Conservation (phyloP, 805 yeast species). For the Saccharomycopsis vini region DNA sequence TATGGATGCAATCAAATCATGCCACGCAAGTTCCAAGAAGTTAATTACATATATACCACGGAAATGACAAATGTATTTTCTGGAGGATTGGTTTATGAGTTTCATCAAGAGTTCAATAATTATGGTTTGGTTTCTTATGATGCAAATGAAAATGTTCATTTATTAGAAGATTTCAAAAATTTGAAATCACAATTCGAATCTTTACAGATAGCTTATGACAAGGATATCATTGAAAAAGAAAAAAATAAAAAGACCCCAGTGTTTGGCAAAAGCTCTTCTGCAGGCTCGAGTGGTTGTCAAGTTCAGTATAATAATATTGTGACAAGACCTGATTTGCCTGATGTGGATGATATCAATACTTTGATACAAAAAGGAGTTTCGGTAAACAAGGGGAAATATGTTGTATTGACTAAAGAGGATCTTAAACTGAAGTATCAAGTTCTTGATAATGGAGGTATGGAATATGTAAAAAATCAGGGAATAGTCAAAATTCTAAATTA, state of each 20-base stretch:
- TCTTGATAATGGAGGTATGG: too few relatives aligned
- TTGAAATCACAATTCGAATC: slow-evolving; percentile 38
- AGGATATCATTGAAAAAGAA: slow-evolving; percentile 21
- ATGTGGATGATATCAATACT: slow-evolving; percentile 28
- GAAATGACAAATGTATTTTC: slow-evolving; percentile 71
- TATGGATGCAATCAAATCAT: slow-evolving; percentile 80
- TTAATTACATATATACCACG: slow-evolving; percentile 55
- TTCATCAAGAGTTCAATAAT: slow-evolving; percentile 66
- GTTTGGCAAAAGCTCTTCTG: neutral
- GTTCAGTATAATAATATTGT: slow-evolving; percentile 28
- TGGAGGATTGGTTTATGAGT: slow-evolving; percentile 83
- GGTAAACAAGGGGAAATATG: slow-evolving; percentile 39
- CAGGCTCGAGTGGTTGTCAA: slow-evolving; percentile 26
- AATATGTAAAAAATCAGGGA: too few relatives aligned
- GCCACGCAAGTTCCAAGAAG: slow-evolving; percentile 76
- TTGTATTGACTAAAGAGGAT: slow-evolving; percentile 36
- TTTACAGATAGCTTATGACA: slow-evolving; percentile 27
- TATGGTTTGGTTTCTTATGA: slow-evolving; percentile 63
- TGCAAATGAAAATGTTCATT: slow-evolving; percentile 31
- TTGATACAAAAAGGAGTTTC: slow-evolving; percentile 44
- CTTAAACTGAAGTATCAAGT: slow-evolving; percentile 31
- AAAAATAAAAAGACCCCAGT: slow-evolving; percentile 17
- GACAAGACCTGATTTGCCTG: slow-evolving; percentile 38
- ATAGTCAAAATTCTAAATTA: too few relatives aligned
- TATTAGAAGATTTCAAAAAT: slow-evolving; percentile 39